Conservation (phyloP, 2,329 filamentous ascomycete species). For the Aspergillus sp. region DNA sequence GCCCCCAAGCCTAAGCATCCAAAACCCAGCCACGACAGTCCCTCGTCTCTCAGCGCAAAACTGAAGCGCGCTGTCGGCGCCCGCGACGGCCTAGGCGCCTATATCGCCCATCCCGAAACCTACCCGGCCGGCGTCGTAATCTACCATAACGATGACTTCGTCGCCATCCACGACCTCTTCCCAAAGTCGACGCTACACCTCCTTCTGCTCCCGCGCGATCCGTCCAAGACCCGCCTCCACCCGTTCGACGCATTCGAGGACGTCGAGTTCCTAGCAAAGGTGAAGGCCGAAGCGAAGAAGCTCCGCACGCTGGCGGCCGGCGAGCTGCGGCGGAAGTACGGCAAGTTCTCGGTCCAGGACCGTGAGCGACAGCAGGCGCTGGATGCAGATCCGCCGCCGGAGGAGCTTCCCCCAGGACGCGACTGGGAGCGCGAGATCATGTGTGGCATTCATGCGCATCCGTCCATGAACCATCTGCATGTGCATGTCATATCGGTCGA, state of each 20-base stretch:
- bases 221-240: conserved; percentile 59
- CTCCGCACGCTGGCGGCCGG: conserved; percentile 66
- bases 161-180: conserved; percentile 77
- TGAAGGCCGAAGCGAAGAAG: conserved; percentile 59
- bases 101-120: conserved; percentile 61
- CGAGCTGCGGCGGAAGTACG: conserved; percentile 70
- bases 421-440: conserved; percentile 75
- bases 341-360: conserved; percentile 62
- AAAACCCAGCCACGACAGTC: conserved; percentile 18
- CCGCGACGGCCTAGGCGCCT: conserved; percentile 63
- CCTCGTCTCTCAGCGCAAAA: conserved; percentile 10
- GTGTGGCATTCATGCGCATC: conserved; percentile 79
- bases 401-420: conserved; percentile 65
- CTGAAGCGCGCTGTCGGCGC: conserved; percentile 39
- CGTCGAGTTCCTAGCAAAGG: conserved; percentile 61
- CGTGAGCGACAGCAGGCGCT: conserved; percentile 63
- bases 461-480: conserved; percentile 90
- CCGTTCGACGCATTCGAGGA: conserved; percentile 78
- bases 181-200: conserved; percentile 84
- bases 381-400: conserved; percentile 48
- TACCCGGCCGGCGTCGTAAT: conserved; percentile 61
- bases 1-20: conserved; percentile 46
- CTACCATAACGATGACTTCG: conserved; percentile 65
- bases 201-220: conserved; percentile 77
- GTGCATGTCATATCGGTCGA: conserved; percentile 83